Base-by-base conservation (phyloP, 169 alveolate species). In the Eimeria zaria region DNA sequence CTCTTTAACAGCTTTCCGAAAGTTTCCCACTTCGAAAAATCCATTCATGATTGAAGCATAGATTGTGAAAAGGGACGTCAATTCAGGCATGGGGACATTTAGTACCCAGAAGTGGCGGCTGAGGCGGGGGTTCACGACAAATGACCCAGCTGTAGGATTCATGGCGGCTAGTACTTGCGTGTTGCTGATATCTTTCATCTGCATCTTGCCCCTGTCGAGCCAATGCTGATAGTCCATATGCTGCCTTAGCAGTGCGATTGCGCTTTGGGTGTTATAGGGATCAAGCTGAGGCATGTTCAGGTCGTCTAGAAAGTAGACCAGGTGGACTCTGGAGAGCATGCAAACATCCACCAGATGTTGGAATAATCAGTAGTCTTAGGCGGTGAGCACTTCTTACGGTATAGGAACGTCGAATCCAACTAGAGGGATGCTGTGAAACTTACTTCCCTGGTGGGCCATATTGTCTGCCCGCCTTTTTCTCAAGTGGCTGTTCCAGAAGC, bases 61-160 rank as follows among this genome's bases (percentile, higher is more conserved):
- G 90, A 99, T 99, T 48, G 99, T 98, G 96, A 97, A 98, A 84
- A 99, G 97, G 5, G 99, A 98, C 89, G 98, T 98, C 96, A 98
- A 98, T 90, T 99, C 99, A 30, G 99, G 99, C 99, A 98, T 98
- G 60, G 99, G 99, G 91, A 99, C 98, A 36, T 99, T 98, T 73
- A 99, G 97, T 62, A 98, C 97, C 99, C 99, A 99, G 99, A 99
- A 99, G 91, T 99, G 99, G 91, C 99, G 98, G 96, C 99, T 98
- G 67, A 98, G 98, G 74, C 99, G 98, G 51, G 99, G 99, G 96
- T 99, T 98, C 51, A 99, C 98, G 76, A 97, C 97, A 98, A 99
- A 99, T 83, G 99, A 98, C 55, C 99, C 99, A 39, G 99, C 99
- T 27, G 99, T 98, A 81, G 99, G 99, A 95, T 99, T 99, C 99